Conservation (phyloP, 2,329 filamentous ascomycete species). For the Didymella segeticola region DNA sequence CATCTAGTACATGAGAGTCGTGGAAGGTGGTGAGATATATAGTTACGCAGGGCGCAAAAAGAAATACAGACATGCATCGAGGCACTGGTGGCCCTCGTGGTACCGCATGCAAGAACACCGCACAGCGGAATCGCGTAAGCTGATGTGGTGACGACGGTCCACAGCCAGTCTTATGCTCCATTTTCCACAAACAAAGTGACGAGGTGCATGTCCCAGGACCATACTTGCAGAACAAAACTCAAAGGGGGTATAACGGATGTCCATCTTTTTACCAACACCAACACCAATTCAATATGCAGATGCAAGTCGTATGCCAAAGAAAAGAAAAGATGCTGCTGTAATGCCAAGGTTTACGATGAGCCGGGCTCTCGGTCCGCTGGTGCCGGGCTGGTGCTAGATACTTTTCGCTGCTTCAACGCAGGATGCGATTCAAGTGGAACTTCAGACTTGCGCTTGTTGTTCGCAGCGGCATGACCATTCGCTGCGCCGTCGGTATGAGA, state of each 20-base stretch:
- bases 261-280: conserved; percentile 24
- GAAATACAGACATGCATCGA: neutral
- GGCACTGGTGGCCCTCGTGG: neutral
- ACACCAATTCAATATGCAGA: conserved; percentile 30
- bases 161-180: neutral
- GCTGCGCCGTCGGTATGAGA: neutral
- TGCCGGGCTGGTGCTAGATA: conserved; percentile 14
- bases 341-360: conserved; percentile 13
- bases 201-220: neutral
- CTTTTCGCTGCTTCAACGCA: conserved; percentile 23
- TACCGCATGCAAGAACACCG: neutral
- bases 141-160: neutral
- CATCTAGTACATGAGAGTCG: conserved; percentile 1
- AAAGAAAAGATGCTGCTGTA: conserved; percentile 4
- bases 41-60: neutral
- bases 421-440: conserved; percentile 12
- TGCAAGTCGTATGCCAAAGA: conserved; percentile 18
- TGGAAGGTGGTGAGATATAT: neutral
- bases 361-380: conserved; percentile 24
- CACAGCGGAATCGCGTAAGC: neutral
- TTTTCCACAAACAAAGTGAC: neutral
- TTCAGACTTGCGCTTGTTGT: conserved; percentile 31
- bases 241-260: conserved; percentile 31
- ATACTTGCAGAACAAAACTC: conserved; percentile 5
- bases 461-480: neutral